A percentile compares a stretch with the other conserved stretches of the same genome.
Evolutionary conservation across 148 eudicot species (phyloP).

Genomic region (Linanthus parryae): DNA sequence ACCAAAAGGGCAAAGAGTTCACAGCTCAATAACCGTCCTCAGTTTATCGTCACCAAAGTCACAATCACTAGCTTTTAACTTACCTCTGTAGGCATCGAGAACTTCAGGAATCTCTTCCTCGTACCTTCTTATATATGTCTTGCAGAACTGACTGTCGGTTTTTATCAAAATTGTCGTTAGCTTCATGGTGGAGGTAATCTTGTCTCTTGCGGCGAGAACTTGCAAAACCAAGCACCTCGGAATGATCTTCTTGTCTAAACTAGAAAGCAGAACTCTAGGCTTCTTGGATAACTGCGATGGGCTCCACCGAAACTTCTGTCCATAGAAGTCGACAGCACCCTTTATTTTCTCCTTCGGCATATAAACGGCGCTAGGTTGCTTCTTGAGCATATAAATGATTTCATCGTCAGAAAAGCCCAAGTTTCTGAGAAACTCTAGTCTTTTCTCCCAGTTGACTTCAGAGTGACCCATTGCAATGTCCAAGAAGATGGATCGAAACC

Average conservation of each 20-base stretch:
- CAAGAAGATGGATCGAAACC: no score
- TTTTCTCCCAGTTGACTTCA: not conserved
- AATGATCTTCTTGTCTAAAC: conserved; percentile 1
- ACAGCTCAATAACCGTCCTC: no score
- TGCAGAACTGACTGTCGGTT: not conserved
- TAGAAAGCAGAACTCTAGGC: not conserved
- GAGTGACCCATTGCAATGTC: no score
- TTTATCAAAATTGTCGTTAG: not conserved
- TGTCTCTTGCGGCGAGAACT: not conserved
- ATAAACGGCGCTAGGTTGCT: not conserved
- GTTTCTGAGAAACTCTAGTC: not conserved
- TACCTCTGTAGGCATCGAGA: not conserved
- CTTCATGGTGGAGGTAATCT: not conserved
- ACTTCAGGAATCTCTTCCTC: not conserved
- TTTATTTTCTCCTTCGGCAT: not conserved
- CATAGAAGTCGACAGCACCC: not conserved
- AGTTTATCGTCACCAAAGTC: not conserved
- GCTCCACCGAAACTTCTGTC: not conserved
- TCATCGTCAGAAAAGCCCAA: not conserved
- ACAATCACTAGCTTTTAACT: not conserved
- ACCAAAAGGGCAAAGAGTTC: no score
- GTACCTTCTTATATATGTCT: not conserved
- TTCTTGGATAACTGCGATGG: not conserved
- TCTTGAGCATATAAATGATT: not conserved
- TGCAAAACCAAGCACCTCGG: conserved; percentile 2